Percentiles rank a stretch among this genome's conserved stretches.
phyloP scores from a whole-genome alignment of 2,329 filamentous ascomycete genomes.

The Penicillium sp. region DNA sequence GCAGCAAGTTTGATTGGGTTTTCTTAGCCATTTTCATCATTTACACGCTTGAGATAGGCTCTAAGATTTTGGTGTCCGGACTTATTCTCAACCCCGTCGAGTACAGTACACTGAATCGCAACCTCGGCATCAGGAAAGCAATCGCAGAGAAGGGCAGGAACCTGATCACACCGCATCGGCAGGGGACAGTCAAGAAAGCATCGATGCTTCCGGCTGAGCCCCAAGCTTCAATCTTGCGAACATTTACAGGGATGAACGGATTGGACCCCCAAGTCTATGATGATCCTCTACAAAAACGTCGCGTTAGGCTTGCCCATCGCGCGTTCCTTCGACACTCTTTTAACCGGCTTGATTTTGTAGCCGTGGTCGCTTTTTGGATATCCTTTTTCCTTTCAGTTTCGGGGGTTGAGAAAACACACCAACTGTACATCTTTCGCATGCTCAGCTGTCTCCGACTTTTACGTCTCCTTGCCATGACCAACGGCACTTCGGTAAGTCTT shows the following conservation, averaged over 20 bases:
- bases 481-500: conserved; percentile 76
- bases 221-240: conserved; percentile 63
- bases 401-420: conserved; percentile 65
- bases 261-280: conserved; percentile 55
- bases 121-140: conserved; percentile 69
- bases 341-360: conserved; percentile 91
- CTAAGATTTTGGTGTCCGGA: conserved; percentile 87
- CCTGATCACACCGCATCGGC: conserved; percentile 78
- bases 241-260: conserved; percentile 72
- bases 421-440: conserved; percentile 93
- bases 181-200: conserved; percentile 61
- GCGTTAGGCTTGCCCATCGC: conserved; percentile 79
- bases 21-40: conserved; percentile 80
- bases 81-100: conserved; percentile 86
- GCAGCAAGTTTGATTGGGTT: conserved; percentile 67
- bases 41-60: conserved; percentile 81
- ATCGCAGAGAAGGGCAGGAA: conserved; percentile 72
- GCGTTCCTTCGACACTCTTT: conserved; percentile 95
- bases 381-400: conserved; percentile 71
- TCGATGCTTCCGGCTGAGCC: conserved; percentile 39
- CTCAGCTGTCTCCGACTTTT: conserved; percentile 91
- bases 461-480: conserved; percentile 84
- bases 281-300: conserved; percentile 72
- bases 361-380: conserved; percentile 93
- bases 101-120: conserved; percentile 85